Evolutionary conservation across 768 basidiomycete genomes (phyloP), one percentile per base, ranked within the genome.

Genomic region (Tulasnella sp.): DNA sequence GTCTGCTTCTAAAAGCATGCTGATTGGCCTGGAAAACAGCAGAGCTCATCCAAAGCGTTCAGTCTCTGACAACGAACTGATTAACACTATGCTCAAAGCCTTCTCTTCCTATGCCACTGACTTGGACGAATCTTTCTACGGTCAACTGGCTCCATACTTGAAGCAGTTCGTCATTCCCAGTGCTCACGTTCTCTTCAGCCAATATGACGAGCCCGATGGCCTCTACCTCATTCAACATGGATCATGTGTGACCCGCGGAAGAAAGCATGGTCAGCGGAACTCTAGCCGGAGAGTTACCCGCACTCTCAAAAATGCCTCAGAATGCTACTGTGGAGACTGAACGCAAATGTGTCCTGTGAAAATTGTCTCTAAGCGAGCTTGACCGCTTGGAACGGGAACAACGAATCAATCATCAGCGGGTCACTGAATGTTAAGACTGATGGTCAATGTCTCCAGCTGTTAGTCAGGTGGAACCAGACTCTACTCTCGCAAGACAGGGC

Each of bases 181-280:
- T 6, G 91, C 89, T 0, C 81, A 85, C 38, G 85, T 90, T 0
- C 86, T 98, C 0, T 99, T 94, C 93, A 85, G 83, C 12, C 91
- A 91, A 74, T 89, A 86, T 22, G 94, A 96, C 72, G 81, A 82
- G 0, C 86, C 96, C 0, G 91, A 95, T 80, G 94, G 92, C 6
- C 83, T 98, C 36, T 98, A 96, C 84, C 86, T 99, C 80, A 90
- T 99, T 79, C 91, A 97, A 79, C 87, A 90, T 0, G 2, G 89
- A 89, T 71, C 88, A 92, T 79, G 84, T 88, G 7, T 87, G 88
- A 36, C 82, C 83, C 6, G 89, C 94, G 70, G 91, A 93, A 80
- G 95, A 97, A 83, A 93, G 92, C 1, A 97, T 97, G 95, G 93
- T 96, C 0, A 89, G 94, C 3, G 96, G 96, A 2, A 94, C 95